These are phyloP conservation scores for Platanthera guangdongensis DNA, from an alignment of 106 monocot genomes.

Conservation along the genomic window DNA sequence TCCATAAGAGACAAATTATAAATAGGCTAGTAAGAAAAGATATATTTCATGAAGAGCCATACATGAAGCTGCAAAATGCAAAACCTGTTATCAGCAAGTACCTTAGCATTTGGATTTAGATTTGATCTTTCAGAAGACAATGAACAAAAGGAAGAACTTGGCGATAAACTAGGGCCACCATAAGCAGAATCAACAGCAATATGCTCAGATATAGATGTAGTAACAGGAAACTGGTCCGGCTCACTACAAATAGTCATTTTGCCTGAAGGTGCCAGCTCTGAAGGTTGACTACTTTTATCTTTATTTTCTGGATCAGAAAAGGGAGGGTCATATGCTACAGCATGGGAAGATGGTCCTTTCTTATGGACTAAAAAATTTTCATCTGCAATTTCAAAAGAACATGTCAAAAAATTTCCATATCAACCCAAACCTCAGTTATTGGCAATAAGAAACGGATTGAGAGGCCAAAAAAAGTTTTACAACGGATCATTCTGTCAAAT, in stretches of 20 bases:
- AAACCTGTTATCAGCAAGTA: conserved; percentile 10
- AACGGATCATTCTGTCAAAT: not conserved
- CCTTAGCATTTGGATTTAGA: conserved; percentile 86
- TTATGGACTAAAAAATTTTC: conserved; percentile 4
- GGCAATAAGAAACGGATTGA: not conserved
- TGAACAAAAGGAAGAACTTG: conserved; percentile 73
- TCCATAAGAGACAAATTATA: not conserved
- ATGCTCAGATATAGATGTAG: conserved; percentile 37
- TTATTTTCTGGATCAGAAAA: conserved; percentile 29
- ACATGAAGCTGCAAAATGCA: not conserved
- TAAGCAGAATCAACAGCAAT: conserved; percentile 32
- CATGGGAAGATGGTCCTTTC: conserved; percentile 20
- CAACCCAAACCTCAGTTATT: not conserved
- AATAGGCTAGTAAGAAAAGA: not conserved
- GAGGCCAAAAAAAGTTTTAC: not conserved
- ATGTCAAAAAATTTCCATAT: not conserved
- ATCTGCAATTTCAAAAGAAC: conserved; percentile 11
- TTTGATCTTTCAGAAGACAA: conserved; percentile 77
- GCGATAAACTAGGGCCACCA: conserved; percentile 50
- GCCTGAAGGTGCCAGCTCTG: conserved; percentile 18
- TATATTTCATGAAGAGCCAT: not conserved
- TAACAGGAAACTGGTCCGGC: conserved; percentile 25
- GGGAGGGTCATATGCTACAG: conserved; percentile 22
- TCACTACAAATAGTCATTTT: conserved; percentile 22
- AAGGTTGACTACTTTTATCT: conserved; percentile 10